Evolutionary conservation across 2,329 filamentous ascomycete genomes (phyloP).

Genomic region (Ophiostoma populinum): DNA sequence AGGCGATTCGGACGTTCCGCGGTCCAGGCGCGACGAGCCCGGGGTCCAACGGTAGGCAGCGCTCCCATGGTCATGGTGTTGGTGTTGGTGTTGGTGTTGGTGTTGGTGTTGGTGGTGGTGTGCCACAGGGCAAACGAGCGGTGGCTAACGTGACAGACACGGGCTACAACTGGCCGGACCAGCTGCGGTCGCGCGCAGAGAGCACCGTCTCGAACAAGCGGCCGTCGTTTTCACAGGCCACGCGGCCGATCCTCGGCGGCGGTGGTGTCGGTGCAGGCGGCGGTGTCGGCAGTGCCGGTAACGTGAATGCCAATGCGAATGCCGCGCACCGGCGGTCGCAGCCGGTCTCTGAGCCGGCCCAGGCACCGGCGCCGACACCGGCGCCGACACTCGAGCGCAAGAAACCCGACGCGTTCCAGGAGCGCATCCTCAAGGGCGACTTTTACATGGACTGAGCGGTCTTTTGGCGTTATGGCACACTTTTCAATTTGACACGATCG

Average conservation of each 20-base stretch:
- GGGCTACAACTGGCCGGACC: slow-evolving; percentile 94
- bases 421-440: slow-evolving; percentile 92
- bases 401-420: slow-evolving; percentile 88
- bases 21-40: slow-evolving; percentile 38
- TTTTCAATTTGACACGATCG: no score
- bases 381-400: slow-evolving; percentile 31
- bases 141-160: slow-evolving; percentile 85
- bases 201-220: slow-evolving; percentile 47
- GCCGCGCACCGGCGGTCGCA: slow-evolving; percentile 46
- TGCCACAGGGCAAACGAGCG: slow-evolving; percentile 97
- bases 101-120: slow-evolving; percentile 52
- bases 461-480: no score
- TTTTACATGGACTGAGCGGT: slow-evolving; percentile 83
- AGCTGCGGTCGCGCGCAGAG: slow-evolving; percentile 80
- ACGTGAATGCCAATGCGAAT: no score
- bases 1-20: slow-evolving; percentile 57
- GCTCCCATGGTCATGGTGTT: slow-evolving; percentile 12
- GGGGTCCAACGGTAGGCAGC: slow-evolving; percentile 37
- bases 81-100: slow-evolving; percentile 8
- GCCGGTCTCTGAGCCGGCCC: slow-evolving; percentile 43
- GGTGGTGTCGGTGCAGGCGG: slow-evolving; percentile 5
- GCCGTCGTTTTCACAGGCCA: slow-evolving; percentile 41
- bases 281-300: no score
- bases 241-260: slow-evolving; percentile 22
- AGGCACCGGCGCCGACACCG: slow-evolving; percentile 34